Percentiles rank a stretch among this genome's conserved stretches.
phyloP scores from a whole-genome alignment of 2,329 filamentous ascomycete species.

The Trichoderma sp. region DNA sequence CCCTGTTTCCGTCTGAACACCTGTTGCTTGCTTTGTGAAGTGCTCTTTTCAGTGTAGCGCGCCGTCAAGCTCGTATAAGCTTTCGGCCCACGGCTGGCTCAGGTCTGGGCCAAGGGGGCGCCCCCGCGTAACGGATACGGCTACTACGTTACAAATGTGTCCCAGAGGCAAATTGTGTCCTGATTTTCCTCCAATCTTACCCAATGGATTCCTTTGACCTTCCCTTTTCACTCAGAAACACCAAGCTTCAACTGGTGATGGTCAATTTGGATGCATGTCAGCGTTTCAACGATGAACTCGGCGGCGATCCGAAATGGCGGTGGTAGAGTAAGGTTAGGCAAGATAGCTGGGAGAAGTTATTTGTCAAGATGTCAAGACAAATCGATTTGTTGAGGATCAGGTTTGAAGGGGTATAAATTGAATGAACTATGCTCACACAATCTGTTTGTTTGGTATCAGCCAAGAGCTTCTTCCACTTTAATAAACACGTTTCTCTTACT shows the following conservation, averaged over 20 bases:
- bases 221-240: not conserved
- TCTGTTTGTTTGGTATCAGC: too few relatives aligned
- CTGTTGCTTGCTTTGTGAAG: not conserved
- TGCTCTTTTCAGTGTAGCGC: not conserved
- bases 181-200: conserved; percentile 18
- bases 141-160: conserved; percentile 6
- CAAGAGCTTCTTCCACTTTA: not conserved
- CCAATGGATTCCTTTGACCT: not conserved
- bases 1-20: not conserved
- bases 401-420: not conserved
- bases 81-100: not conserved
- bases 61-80: conserved; percentile 6
- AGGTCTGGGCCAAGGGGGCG: not conserved
- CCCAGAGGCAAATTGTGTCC: not conserved
- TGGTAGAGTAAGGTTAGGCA: not conserved
- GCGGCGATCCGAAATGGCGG: not conserved
- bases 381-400: not conserved
- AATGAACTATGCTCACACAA: too few relatives aligned
- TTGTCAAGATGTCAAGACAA: not conserved
- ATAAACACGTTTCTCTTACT: not conserved
- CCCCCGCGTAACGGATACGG: not conserved
- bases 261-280: not conserved
- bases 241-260: not conserved
- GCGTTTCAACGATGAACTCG: not conserved
- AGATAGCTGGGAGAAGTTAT: not conserved